Evolutionary conservation across 2,329 filamentous ascomycete species (phyloP), one percentile per base, ranked within the genome.

Genomic region (Aspergillus sp.): DNA sequence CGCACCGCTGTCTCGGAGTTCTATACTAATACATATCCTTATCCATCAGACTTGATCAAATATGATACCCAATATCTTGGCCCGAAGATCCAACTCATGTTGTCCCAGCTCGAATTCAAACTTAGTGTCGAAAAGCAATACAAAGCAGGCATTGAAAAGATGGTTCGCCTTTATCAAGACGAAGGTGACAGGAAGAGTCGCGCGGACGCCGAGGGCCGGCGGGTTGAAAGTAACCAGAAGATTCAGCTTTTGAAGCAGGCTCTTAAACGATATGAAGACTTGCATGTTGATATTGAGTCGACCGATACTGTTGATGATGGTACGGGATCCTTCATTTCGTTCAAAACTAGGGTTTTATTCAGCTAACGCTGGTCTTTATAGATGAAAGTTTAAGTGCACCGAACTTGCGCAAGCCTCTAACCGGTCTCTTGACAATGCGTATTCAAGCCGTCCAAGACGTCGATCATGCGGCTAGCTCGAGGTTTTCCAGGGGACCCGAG

Each of bases 81-180:
- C 35, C 93, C 95, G 60, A 92, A 96, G 66, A 99, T 99, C 70
- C 95, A 99, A 79, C 90, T 98, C 70, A 99, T 99, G 95, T 82
- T 99, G 70, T 96, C 95, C 48, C 95, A 99, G 76, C 88, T 99
- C 63, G 92, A 98, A 76, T 99, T 99, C 81, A 99, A 99, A 80
- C 84, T 99, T 61, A 96, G 95, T 65, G 95, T 99, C 27, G 95
- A 99, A 75, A 96, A 97, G 73, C 95, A 99, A 77, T 99, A 99
- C 77, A 92, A 98, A 65, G 96, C 96, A 71, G 95, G 95, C 61
- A 95, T 99, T 67, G 95, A 99, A 77, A 99, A 99, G 81, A 98
- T 99, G 95, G 91, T 97, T 47, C 91, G 95, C 73, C 82, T 99
- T 37, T 99, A 99, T 73, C 88, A 95, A 72, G 95, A 98, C 84